Evolutionary conservation across 257 asterid genomes (phyloP), one percentile per base, ranked within the genome.

Genomic region (Forsythia suspensa): DNA sequence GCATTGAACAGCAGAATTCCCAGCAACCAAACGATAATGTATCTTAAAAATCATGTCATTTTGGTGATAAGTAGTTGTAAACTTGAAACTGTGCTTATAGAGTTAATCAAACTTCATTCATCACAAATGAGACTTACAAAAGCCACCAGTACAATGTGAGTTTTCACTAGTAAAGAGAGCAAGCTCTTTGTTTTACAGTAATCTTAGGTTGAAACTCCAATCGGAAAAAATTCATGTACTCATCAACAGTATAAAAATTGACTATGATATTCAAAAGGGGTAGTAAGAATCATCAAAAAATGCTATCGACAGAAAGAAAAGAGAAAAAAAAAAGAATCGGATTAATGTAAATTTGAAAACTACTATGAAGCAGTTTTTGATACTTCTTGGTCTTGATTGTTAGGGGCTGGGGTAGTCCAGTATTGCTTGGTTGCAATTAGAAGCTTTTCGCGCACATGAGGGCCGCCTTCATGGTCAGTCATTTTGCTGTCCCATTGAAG

Each of bases 381-480:
- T 37, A 43, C 74, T 75, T 83, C 36, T 70, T 84, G 82, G 43
- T 84, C 82, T 79, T 83, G 82, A 57, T 41, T 74, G 61, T 29
- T 29, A 0, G 89, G 63, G 7, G 83, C 88, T 29, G 98, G 93
- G 21, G 94, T 81, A 6, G 99, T 93, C 99, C 99, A 93, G 71
- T 95, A 95, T 82, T 84, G 89, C 84, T 95, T 95, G n/a, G 89
- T 88, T 3, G 99, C 95, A 82, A 93, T 82, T 37, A 92, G 85
- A 52, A 95, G 85, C 90, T 95, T 95, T 77, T 95, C 90, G 75
- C 97, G 89, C 41, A 87, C 91, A 82, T 86, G 97, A 80, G 99
- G 97, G 11, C 97, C 93, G 0, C 84, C 91, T 89, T 95, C 99
- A 77, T 95, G 95, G 44, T 95, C 97, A 16, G 88, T 92, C 96